Conservation (phyloP, 129 eudicot genomes). For the Helichrysum umbraculigerum region DNA sequence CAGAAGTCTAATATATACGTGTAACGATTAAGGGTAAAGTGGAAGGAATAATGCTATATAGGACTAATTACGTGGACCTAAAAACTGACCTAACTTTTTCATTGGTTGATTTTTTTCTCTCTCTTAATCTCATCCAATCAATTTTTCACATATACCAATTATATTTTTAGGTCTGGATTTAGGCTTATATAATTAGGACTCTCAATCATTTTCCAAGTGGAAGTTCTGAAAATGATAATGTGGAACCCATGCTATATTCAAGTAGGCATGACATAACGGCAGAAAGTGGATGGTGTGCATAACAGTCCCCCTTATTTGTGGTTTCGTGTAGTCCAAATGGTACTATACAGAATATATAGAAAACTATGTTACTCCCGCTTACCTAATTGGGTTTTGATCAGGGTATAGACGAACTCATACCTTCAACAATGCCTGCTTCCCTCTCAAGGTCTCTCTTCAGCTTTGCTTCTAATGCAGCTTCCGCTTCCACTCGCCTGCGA, state of each 20-base stretch:
- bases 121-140: no score
- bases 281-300: slow-evolving; percentile 1
- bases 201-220: no score
- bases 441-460: slow-evolving; percentile 76
- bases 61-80: no score
- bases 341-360: not conserved
- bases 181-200: no score
- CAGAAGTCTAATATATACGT: not conserved
- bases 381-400: not conserved
- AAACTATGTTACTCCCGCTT: slow-evolving; percentile 1
- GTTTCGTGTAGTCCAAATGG: not conserved
- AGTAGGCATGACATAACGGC: not conserved
- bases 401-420: slow-evolving; percentile 28
- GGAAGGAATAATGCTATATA: no score
- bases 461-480: slow-evolving; percentile 76
- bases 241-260: not conserved
- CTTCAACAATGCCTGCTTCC: slow-evolving; percentile 86
- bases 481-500: slow-evolving; percentile 64
- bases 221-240: not conserved
- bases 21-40: not conserved
- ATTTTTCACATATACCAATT: no score
- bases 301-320: not conserved
- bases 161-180: no score
- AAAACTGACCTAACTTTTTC: no score
- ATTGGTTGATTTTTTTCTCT: no score